Base-by-base conservation (phyloP, 2,329 filamentous ascomycete species). In the Colletotrichum aenigma region DNA sequence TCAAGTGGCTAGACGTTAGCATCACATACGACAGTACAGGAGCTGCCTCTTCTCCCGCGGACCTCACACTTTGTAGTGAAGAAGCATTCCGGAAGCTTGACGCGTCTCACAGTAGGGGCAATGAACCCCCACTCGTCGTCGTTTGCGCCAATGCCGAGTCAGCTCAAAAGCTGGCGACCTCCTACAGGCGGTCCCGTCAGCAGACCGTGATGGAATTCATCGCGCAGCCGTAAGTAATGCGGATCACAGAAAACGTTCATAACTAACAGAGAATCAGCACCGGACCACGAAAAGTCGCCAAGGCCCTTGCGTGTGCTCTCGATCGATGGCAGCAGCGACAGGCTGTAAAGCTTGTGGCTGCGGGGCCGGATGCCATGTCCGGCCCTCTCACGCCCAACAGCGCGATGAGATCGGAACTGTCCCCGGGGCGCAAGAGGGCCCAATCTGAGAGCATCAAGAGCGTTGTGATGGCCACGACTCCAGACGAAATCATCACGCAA, bases 1-100 rank as follows among this genome's bases (percentile, higher is more conserved):
- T 78, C 38, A 79, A 79, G 28, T 86, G 85, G 84, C 84, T 85
- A 61, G 80, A 79, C 4, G 83, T 86, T 76, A 78, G 80, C 4
- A 77, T 84, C 15, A 34, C 34, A 30, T 66, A 74, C 3, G 24
- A 69, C 71, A 5, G 77, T 55, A 7, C 26, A 32, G 73, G 74
- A 1, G n/a, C 28, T 1, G 24, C 71, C 13, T 32, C 66, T 1
- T 32, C 68, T 4, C 34, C 79, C 3, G 70, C 80, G 6, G 79
- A 82, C 16, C 55, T 84, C 12, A 77, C 77, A 26, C 48, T 83
- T 2, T 83, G 80, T 56, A 81, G 78, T 28, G 82, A 82, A 24
- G 69, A 81, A 73, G 7, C 82, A 70, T 16, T 82, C 78, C 0
- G 62, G 74, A 18, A 71, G 74, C 16, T 71, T 55, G 2, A 62